Base-by-base conservation (phyloP, 2,329 filamentous ascomycete species). In the Colletotrichum coccodes region DNA sequence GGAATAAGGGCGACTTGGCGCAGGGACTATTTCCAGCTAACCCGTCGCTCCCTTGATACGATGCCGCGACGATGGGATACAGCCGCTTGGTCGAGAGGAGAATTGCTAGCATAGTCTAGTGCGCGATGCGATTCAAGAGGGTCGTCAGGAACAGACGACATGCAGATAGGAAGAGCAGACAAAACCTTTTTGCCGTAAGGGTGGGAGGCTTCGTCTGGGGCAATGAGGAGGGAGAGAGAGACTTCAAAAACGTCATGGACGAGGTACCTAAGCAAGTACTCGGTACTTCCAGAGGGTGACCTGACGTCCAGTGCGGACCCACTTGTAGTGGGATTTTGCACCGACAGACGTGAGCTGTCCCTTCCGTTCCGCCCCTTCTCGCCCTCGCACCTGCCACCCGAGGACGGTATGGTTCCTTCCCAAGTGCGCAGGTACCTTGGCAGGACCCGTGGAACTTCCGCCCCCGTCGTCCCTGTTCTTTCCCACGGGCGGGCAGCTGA, bases 321-420 rank as follows among this genome's bases (percentile, higher is more conserved):
- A 71, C 70, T 68, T 68, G 70, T 62, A 70, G 70, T 71, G 59
- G 68, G 68, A 71, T 71, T 71, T 71, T 71, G 59, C 70, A 71
- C 69, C 70, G 64, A 68, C 68, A 70, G 63, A 66, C 57, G 63
- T 67, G 70, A 70, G 56, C 49, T 67, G 64, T 63, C 64, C 68
- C 66, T 68, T 71, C 68, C 70, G 68, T 68, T 68, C 68, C 70
- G 68, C 63, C 57, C 60, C 60, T 68, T 68, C 36, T 68, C 44
- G 57, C 63, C 67, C 64, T 70, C 63, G 56, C 63, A 40, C 63
- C 46, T 61, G 40, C 63, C 56, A 23, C 62, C 66, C 58, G 64
- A 56, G 30, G 59, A 67, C 64, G 60, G 60, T 54, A 28, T 62
- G 3, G 47, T 61, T 38, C 47, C 49, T 23, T 38, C 49, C 38